Evolutionary conservation across 495 filamentous ascomycete species (phyloP), one percentile per base, ranked within the genome.

Genomic region (Trichocladium uniseriatum): DNA sequence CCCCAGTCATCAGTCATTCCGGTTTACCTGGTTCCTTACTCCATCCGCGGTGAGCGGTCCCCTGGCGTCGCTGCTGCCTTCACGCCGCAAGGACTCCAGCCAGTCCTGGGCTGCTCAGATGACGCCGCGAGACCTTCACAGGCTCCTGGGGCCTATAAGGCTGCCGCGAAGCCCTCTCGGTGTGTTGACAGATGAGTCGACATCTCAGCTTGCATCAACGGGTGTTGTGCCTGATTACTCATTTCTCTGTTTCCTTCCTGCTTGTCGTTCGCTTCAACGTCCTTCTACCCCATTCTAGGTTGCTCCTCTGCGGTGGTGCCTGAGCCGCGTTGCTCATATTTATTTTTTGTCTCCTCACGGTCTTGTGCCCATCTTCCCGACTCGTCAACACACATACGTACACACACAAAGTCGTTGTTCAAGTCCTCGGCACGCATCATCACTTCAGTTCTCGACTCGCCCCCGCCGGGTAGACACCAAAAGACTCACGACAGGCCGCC

Each of bases 141-240:
- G 58, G 55, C 52, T 54, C 43, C 54, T 43, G 48, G 46, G 57
- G 46, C 54, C 62, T 65, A 65, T 65, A 60, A 65, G 57, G 62
- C 56, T 53, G 38, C 57, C 53, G 51, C 39, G 58, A 57, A 52
- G 38, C 48, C 59, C 43, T 44, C 45, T 39, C 37, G 37, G 51
- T 46, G 45, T 54, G 49, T 46, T 47, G 45, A 42, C 38, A 48
- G 47, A 58, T 62, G 61, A 62, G 56, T 60, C 57, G 55, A 52
- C 52, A 53, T 53, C 53, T 49, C 49, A 48, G 52, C 48, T 53
- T 54, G 49, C 53, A 51, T 50, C 16, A 16, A 51, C 48, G 55
- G 48, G 59, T 57, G 50, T 55, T 49, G 56, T 65, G 59, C 59
- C 59, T 65, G 43, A 62, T 61, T 64, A 58, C 53, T 60, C 59